These are phyloP conservation scores for Globisporangium parvum DNA, from an alignment of 352 stramenopile genomes.

Conservation along the genomic window DNA sequence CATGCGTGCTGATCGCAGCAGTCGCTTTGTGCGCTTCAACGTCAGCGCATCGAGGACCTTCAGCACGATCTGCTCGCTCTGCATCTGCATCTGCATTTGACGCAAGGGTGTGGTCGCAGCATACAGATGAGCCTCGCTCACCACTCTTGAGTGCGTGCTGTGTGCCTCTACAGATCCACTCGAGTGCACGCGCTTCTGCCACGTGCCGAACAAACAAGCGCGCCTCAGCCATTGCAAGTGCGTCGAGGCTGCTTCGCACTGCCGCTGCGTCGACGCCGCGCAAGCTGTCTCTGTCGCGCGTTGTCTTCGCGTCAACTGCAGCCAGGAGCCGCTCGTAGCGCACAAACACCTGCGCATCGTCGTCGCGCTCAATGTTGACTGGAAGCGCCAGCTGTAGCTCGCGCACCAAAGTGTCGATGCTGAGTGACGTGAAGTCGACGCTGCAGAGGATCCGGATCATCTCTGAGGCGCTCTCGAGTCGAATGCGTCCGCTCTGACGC, in stretches of 20 bases:
- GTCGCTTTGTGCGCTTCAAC: constrained; percentile 2
- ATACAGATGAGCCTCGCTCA: background rate
- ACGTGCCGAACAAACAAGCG: background rate
- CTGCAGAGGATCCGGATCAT: constrained; percentile 25
- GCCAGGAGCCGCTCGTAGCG: constrained; percentile 20
- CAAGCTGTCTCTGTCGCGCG: constrained; percentile 5
- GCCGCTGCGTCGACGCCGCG: constrained; percentile 10
- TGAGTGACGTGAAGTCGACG: constrained; percentile 3
- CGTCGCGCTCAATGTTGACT: constrained; percentile 14
- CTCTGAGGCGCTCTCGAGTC: constrained; percentile 17
- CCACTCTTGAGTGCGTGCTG: constrained; percentile 5
- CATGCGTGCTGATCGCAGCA: background rate
- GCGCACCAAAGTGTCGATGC: constrained; percentile 1
- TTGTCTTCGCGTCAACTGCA: constrained; percentile 11
- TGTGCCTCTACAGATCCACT: constrained; percentile 19
- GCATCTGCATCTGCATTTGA: background rate
- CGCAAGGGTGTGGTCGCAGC: too few species aligned
- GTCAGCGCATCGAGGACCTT: constrained; percentile 3
- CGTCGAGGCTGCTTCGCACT: constrained; percentile 20
- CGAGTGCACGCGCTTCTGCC: constrained; percentile 13
- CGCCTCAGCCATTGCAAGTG: constrained; percentile 12
- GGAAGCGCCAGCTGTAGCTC: constrained; percentile 14
- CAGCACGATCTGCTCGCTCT: background rate
- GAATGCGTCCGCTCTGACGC: constrained; percentile 21
- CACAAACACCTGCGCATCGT: constrained; percentile 13